Base-by-base conservation (phyloP, 164 flowering plant species). In the Dillenia turbinata region DNA sequence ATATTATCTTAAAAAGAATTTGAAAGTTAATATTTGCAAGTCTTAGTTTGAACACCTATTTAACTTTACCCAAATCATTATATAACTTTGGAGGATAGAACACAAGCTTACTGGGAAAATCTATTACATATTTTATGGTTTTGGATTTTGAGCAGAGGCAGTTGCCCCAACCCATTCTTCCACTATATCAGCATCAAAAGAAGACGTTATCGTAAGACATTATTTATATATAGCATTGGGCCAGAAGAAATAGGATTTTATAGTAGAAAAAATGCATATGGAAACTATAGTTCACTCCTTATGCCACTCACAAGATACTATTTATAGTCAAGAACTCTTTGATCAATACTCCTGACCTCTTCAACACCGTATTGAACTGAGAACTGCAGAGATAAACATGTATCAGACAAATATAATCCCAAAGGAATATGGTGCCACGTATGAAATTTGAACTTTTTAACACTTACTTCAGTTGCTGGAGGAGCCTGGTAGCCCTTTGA, bases 321-420 rank as follows among this genome's bases (percentile, higher is more conserved):
- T 33, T 72, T 77, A 92, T 70, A 76, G 16, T 83, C 83, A 43
- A 86, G 52, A 52, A 92, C 76, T 81, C 67, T 79, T 71, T 78
- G 72, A 33, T 77, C 84, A 56, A 75, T 56, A 57, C 74, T 83
- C 64, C 73, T 78, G 57, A 75, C 56, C 55, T 78, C 83, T 62
- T 64, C 84, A 64, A 49, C 17, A 49, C 65, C 63, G 68, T 64
- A 58, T 47, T 78, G 81, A 50, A 71, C 84, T 75, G 77, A 62
- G 55, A 67, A 78, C 88, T 85, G 73, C 49, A 73, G 59, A 68
- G 48, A 10, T 50, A 47, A 66, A 60, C 0, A 58, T 11, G 14
- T 54, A 44, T 52, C 1, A 14, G 26, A 47, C 16, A 10, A 8
- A 16, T 49, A 47, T 44, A 60, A 0, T 22, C 14, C 44, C 26